Evolutionary conservation across 1,284 basidiomycete genomes (phyloP).

Genomic region (Heterobasidion irregulare): DNA sequence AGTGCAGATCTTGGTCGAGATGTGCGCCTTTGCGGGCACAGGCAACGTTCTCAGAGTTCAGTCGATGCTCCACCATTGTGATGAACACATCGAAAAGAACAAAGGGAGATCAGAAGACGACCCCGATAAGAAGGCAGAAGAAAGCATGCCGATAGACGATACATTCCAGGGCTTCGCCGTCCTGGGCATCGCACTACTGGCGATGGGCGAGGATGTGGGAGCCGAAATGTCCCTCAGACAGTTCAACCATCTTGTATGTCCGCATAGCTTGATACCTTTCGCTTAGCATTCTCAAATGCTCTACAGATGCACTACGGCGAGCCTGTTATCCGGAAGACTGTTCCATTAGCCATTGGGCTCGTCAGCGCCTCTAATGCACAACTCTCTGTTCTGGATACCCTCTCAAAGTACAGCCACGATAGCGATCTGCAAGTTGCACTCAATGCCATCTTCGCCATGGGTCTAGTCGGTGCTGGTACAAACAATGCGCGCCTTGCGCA

Average conservation of each 20-base stretch:
- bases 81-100: constrained; percentile 62
- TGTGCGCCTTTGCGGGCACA: constrained; percentile 92
- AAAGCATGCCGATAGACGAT: constrained; percentile 50
- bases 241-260: constrained; percentile 85
- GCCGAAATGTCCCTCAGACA: constrained; percentile 94
- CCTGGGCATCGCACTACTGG: constrained; percentile 88
- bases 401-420: constrained; percentile 99
- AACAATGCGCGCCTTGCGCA: constrained; percentile 98
- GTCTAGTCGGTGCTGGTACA: constrained; percentile 94
- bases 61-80: constrained; percentile 87
- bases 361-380: constrained; percentile 95
- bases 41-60: constrained; percentile 96
- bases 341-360: constrained; percentile 95
- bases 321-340: constrained; percentile 83
- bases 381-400: constrained; percentile 91
- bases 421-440: constrained; percentile 93
- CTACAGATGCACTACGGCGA: constrained; percentile 94
- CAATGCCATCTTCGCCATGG: constrained; percentile 99
- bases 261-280: neutral
- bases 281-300: constrained; percentile 28
- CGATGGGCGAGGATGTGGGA: constrained; percentile 98
- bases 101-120: constrained; percentile 39
- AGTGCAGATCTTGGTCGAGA: constrained; percentile 89
- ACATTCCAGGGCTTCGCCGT: constrained; percentile 93
- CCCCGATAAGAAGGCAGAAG: constrained; percentile 34